Base-by-base conservation (phyloP, 306 rosid genomes). In the Castanea crenata region DNA sequence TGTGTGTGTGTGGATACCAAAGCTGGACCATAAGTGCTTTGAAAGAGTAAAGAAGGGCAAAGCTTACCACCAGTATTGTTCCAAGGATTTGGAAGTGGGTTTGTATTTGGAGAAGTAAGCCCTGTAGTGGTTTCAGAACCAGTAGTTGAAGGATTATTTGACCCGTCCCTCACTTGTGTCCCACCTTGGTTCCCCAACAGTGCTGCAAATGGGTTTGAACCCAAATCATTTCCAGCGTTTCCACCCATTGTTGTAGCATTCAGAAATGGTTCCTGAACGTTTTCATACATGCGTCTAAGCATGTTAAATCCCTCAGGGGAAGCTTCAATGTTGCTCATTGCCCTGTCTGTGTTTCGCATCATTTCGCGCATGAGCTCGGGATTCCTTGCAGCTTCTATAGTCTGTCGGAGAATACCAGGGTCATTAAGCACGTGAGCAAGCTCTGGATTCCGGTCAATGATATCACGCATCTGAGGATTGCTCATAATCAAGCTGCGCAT, bases 51-150 rank as follows among this genome's bases (percentile, higher is more conserved):
- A 69, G 62, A 44, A 16, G 55, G 14, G 49, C 16, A 55, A 68
- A 63, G 72, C 81, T 77, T 83, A 82, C 85, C 83, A 63, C 77
- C 81, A 49, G 83, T 32, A 71, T 62, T 79, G 62, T 86, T 77
- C 93, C 93, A 89, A 4, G 93, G 93, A 75, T 89, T 89, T 51
- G 93, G 93, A 82, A 89, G 93, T 64, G 93, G 93, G 73, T 89
- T 89, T n/a, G 86, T 80, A 78, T 89, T 89, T 11, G 93, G 93
- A 81, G 83, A 83, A 76, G 84, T 77, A 63, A 38, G 73, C 20
- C 88, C 91, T 1, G 86, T 14, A 75, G 81, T 62, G 58, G 90
- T 62, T 56, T 87, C 89, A 64, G 89, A 76, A 71, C 88, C 86
- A 9, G 91, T 72, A 38, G 85, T 83, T 62, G 89, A 83, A 67